A percentile compares a stretch with the other conserved stretches of the same genome.
These are phyloP conservation scores for Cordyceps farinosa DNA, from an alignment of 2,329 filamentous ascomycete genomes.

Conservation along the genomic window DNA sequence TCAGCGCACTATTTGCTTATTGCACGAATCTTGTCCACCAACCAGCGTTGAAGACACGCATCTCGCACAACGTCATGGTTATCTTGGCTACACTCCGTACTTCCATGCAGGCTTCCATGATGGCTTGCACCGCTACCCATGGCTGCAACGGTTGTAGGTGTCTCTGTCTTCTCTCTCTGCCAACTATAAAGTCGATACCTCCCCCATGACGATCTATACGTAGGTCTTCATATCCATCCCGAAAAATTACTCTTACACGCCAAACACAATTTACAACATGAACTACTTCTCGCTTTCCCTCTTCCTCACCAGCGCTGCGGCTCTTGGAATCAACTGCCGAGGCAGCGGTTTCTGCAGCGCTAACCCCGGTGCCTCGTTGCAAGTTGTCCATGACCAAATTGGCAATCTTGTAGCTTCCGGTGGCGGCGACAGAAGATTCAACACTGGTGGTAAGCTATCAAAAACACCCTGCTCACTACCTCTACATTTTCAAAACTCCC, in stretches of 20 bases:
- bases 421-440: slow-evolving; percentile 17
- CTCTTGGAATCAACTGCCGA: slow-evolving; percentile 21
- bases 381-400: slow-evolving; percentile 18
- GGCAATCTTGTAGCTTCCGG: slow-evolving; percentile 16
- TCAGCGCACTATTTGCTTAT: background rate
- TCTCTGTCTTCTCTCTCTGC: background rate
- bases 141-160: too few species aligned
- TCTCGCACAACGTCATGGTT: background rate
- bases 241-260: too few species aligned
- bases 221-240: too few species aligned
- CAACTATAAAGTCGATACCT: background rate
- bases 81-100: background rate
- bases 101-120: too few species aligned
- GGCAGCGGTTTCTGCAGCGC: slow-evolving; percentile 16
- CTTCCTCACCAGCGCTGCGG: slow-evolving; percentile 14
- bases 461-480: background rate
- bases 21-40: slow-evolving; percentile 11
- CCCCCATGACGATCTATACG: background rate
- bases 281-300: slow-evolving; percentile 7
- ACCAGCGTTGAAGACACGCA: background rate
- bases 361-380: slow-evolving; percentile 18
- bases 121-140: too few species aligned
- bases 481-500: too few species aligned
- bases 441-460: background rate
- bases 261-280: slow-evolving; percentile 6